Conservation (phyloP, 805 yeast species). For the Ascoidea rubescens region DNA sequence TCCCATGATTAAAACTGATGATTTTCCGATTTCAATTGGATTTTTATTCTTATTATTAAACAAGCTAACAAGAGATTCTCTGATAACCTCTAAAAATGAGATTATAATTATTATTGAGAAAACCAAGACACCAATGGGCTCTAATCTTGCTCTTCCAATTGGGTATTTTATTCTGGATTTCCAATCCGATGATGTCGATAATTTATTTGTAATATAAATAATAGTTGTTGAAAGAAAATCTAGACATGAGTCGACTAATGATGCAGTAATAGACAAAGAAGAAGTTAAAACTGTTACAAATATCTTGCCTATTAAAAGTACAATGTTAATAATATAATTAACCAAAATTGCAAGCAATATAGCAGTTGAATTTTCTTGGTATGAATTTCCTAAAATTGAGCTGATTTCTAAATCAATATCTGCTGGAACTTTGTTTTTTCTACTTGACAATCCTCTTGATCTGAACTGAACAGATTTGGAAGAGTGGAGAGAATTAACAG, state of each 20-base stretch:
- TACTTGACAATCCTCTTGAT: background rate
- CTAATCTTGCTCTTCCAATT: slow-evolving; percentile 57
- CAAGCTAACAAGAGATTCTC: slow-evolving; percentile 41
- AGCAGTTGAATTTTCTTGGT: slow-evolving; percentile 18
- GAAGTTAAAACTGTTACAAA: slow-evolving; percentile 45
- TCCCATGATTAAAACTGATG: slow-evolving; percentile 45
- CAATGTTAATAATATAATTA: slow-evolving; percentile 45
- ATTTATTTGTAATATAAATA: slow-evolving; percentile 45
- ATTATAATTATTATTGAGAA: slow-evolving; percentile 59
- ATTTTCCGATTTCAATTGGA: slow-evolving; percentile 31
- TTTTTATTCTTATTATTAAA: slow-evolving; percentile 19
- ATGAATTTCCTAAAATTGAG: slow-evolving; percentile 25
- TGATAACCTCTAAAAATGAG: slow-evolving; percentile 60
- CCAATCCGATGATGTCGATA: slow-evolving; percentile 19
- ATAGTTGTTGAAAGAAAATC: slow-evolving; percentile 67
- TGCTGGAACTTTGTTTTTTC: slow-evolving; percentile 31
- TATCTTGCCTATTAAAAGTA: slow-evolving; percentile 45
- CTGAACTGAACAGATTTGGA: background rate
- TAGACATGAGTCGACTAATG: slow-evolving; percentile 61
- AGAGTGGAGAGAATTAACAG: background rate
- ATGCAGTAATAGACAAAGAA: slow-evolving; percentile 67
- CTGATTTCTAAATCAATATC: slow-evolving; percentile 39
- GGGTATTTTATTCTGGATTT: slow-evolving; percentile 35
- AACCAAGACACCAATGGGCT: slow-evolving; percentile 69
- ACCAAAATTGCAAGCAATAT: slow-evolving; percentile 48